These are phyloP conservation scores for Quercus mongolica DNA, from an alignment of 306 rosid species.

Conservation along the genomic window DNA sequence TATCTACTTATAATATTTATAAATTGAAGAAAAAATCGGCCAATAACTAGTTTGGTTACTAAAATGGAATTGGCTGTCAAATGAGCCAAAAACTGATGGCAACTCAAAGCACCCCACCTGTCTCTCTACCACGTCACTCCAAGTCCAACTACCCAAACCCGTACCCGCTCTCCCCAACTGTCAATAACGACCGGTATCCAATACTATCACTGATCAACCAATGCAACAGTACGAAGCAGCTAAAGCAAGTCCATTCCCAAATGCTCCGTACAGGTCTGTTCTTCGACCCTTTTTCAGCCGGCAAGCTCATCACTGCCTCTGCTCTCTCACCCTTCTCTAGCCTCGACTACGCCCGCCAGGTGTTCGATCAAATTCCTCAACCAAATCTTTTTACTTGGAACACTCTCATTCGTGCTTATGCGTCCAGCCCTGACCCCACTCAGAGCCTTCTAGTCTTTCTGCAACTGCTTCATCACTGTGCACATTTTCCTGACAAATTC, in stretches of 20 bases:
- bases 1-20: too few species aligned
- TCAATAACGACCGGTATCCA: conserved; percentile 21
- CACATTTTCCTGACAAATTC: conserved; percentile 46
- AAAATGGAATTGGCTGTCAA: neutral
- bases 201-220: conserved; percentile 24
- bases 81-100: conserved; percentile 14
- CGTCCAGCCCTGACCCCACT: conserved; percentile 50
- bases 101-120: conserved; percentile 11
- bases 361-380: too few species aligned
- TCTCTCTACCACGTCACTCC: conserved; percentile 22
- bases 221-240: conserved; percentile 34
- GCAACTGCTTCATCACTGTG: conserved; percentile 36
- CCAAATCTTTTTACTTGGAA: conserved; percentile 74
- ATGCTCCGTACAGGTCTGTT: conserved; percentile 54
- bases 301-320: too few species aligned
- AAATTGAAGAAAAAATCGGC: too few species aligned
- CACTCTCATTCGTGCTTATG: conserved; percentile 57
- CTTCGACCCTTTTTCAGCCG: too few species aligned
- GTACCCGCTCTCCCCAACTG: conserved; percentile 9
- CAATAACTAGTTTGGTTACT: too few species aligned
- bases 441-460: conserved; percentile 34
- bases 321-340: too few species aligned
- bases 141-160: neutral
- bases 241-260: conserved; percentile 58
- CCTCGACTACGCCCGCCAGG: too few species aligned